Evolutionary conservation across 257 asterid species (phyloP).

Genomic region (Jacaranda copaia): DNA sequence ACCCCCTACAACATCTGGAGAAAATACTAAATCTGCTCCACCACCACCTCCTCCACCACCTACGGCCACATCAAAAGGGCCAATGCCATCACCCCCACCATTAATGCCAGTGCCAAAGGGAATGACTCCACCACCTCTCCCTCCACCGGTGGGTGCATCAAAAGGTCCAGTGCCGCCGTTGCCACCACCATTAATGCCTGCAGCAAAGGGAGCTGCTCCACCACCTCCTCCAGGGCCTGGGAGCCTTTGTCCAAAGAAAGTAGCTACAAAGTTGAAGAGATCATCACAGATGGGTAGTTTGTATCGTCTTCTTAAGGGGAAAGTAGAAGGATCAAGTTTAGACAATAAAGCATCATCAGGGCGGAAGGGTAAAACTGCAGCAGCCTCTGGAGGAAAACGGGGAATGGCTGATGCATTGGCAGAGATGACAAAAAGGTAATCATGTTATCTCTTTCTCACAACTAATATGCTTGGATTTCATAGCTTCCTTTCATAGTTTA

Average conservation of each 20-base stretch:
- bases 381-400: conserved; percentile 69
- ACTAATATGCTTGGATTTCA: too few relatives aligned
- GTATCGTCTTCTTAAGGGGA: conserved; percentile 84
- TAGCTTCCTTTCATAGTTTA: too few relatives aligned
- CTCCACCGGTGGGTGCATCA: conserved; percentile 52
- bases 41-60: conserved; percentile 40
- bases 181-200: conserved; percentile 59
- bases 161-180: conserved; percentile 49
- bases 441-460: too few relatives aligned
- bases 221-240: conserved; percentile 80
- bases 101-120: conserved; percentile 40
- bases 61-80: background rate
- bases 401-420: conserved; percentile 99
- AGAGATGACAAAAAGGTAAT: conserved; percentile 90
- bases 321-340: conserved; percentile 78
- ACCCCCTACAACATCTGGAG: conserved; percentile 14
- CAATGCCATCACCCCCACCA: conserved; percentile 41
- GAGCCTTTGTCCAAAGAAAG: conserved; percentile 59
- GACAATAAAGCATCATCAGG: conserved; percentile 54
- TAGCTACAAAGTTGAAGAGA: conserved; percentile 72
- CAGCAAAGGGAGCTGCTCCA: conserved; percentile 54
- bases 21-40: conserved; percentile 27
- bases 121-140: conserved; percentile 54
- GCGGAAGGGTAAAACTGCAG: conserved; percentile 61
- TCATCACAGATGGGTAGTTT: conserved; percentile 89